Percentiles rank a stretch among this genome's conserved stretches.
Evolutionary conservation across 2,329 filamentous ascomycete species (phyloP).

Genomic region (Pseudogymnoascus sp.): DNA sequence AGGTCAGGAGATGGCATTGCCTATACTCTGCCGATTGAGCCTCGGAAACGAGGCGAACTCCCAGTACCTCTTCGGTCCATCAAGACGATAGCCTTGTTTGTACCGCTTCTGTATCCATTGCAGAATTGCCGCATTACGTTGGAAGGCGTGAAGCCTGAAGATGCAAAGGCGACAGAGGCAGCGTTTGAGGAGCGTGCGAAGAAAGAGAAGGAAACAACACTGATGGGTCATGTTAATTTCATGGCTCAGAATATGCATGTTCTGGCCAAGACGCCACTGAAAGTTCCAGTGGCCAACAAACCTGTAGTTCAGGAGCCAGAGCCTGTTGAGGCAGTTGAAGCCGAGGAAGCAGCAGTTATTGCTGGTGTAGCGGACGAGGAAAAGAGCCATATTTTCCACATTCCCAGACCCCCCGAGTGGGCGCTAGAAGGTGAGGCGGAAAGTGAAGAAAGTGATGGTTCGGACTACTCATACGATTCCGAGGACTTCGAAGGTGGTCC

Average conservation of each 20-base stretch:
- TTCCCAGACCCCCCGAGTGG: conserved; percentile 76
- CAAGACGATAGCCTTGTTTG: conserved; percentile 58
- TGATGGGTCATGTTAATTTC: conserved; percentile 71
- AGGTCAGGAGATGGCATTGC: conserved; percentile 63
- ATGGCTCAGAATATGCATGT: conserved; percentile 63
- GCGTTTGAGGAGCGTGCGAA: conserved; percentile 54
- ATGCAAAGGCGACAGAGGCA: conserved; percentile 56
- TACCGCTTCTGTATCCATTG: conserved; percentile 66
- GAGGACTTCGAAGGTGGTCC: conserved; percentile 25
- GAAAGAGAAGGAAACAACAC: conserved; percentile 49
- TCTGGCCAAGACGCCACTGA: conserved; percentile 50
- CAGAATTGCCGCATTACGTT: conserved; percentile 60
- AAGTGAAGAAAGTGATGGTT: conserved; percentile 40
- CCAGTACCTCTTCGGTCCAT: conserved; percentile 54
- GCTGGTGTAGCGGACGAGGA: conserved; percentile 32
- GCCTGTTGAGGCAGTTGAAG: conserved; percentile 10
- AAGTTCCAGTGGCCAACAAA: conserved; percentile 20
- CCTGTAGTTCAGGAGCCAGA: conserved; percentile 14
- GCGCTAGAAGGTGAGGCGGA: conserved; percentile 31
- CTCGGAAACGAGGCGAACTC: conserved; percentile 52
- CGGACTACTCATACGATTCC: conserved; percentile 40
- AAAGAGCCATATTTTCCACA: conserved; percentile 60
- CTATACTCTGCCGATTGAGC: conserved; percentile 65
- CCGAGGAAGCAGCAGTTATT: conserved; percentile 19
- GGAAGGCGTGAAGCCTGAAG: conserved; percentile 52